A percentile compares a stretch with the other conserved stretches of the same genome.
These are phyloP conservation scores for Dillenia turbinata DNA, from an alignment of 164 flowering plant species.

Conservation along the genomic window DNA sequence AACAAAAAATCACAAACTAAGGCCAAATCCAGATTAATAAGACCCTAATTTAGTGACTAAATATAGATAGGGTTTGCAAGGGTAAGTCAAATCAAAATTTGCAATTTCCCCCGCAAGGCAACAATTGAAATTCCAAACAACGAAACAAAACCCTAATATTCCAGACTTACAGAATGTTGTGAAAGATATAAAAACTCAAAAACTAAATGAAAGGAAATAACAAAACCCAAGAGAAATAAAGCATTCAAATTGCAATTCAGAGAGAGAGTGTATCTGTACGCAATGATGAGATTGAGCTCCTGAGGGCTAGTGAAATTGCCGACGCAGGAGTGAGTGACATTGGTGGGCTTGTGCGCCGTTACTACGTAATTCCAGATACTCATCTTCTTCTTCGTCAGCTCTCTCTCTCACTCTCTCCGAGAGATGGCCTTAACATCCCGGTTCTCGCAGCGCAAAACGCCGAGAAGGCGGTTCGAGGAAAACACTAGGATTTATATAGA, in stretches of 20 bases:
- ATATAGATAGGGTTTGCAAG: too few species aligned
- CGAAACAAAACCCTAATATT: too few species aligned
- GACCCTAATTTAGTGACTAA: too few species aligned
- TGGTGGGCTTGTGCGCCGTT: constrained; percentile 97
- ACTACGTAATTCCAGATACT: constrained; percentile 94
- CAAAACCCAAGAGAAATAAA: constrained; percentile 3
- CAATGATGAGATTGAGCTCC: constrained; percentile 91
- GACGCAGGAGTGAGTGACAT: constrained; percentile 90
- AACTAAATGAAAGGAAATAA: background rate
- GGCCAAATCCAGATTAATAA: too few species aligned
- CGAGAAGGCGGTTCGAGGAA: background rate
- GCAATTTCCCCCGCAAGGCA: too few species aligned
- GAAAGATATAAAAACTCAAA: background rate
- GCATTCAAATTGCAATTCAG: background rate
- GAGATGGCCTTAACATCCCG: background rate
- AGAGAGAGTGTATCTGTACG: constrained; percentile 37
- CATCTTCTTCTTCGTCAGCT: constrained; percentile 29
- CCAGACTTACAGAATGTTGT: too few species aligned
- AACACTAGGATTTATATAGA: too few species aligned
- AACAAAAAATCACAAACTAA: background rate
- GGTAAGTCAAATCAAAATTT: too few species aligned
- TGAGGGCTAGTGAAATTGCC: constrained; percentile 96
- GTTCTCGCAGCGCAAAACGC: background rate
- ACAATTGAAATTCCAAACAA: too few species aligned
- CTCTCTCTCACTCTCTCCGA: background rate